phyloP scores from a whole-genome alignment of 805 yeast genomes.

The Maudiozyma saulgeensis region DNA sequence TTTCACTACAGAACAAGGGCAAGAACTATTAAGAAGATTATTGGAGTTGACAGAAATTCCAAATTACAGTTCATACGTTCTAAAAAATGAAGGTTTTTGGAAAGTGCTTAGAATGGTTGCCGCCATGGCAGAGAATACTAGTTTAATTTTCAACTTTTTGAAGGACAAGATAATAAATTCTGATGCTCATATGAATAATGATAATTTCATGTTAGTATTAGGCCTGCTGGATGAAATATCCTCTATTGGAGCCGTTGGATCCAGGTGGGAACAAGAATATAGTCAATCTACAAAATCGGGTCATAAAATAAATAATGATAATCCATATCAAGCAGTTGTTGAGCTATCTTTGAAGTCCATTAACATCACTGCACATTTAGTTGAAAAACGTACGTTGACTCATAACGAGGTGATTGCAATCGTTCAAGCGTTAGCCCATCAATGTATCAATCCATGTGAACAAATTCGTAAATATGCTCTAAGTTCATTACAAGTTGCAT shows the following conservation, averaged over 20 bases:
- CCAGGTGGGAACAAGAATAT: slow-evolving; percentile 62
- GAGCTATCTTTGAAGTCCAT: slow-evolving; percentile 54
- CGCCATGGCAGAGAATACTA: slow-evolving; percentile 35
- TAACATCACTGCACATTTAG: slow-evolving; percentile 45
- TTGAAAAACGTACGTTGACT: slow-evolving; percentile 27
- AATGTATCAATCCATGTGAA: slow-evolving; percentile 80
- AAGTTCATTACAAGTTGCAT: slow-evolving; percentile 42
- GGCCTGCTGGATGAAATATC: slow-evolving; percentile 73
- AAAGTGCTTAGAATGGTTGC: slow-evolving; percentile 41
- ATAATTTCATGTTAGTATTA: slow-evolving; percentile 54
- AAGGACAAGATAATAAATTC: slow-evolving; percentile 31
- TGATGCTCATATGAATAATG: slow-evolving; percentile 31
- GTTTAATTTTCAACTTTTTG: slow-evolving; percentile 39
- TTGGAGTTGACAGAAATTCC: slow-evolving; percentile 25
- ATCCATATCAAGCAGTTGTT: slow-evolving; percentile 46
- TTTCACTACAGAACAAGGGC: slow-evolving; percentile 36
- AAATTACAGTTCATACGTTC: slow-evolving; percentile 28
- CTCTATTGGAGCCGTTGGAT: slow-evolving; percentile 71
- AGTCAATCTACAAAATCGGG: slow-evolving; percentile 38
- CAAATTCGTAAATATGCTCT: slow-evolving; percentile 64
- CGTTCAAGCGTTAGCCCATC: slow-evolving; percentile 77
- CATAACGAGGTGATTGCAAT: slow-evolving; percentile 41
- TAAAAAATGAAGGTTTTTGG: slow-evolving; percentile 50
- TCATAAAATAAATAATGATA: slow-evolving; percentile 35
- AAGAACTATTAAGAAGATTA: slow-evolving; percentile 37